These are phyloP conservation scores for Truncatella angustata DNA, from an alignment of 2,329 filamentous ascomycete species.

Conservation along the genomic window DNA sequence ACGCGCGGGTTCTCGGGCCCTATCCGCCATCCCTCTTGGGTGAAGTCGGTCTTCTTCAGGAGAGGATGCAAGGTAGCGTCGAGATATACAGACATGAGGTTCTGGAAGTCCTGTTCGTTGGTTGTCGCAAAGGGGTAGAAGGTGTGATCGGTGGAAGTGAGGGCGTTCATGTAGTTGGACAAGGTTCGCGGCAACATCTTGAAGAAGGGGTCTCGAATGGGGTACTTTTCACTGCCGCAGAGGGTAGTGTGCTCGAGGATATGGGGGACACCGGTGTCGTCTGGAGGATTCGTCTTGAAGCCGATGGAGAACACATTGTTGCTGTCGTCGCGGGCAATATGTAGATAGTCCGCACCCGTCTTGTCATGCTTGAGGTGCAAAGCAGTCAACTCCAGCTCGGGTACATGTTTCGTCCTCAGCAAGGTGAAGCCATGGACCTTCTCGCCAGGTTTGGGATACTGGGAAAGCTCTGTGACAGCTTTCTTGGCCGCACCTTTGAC, in stretches of 20 bases:
- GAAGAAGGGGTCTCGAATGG: constrained; percentile 98
- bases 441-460: constrained; percentile 76
- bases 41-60: constrained; percentile 87
- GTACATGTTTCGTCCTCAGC: constrained; percentile 83
- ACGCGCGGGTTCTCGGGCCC: constrained; percentile 84
- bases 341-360: constrained; percentile 93
- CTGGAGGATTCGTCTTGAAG: constrained; percentile 97
- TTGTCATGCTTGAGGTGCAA: constrained; percentile 89
- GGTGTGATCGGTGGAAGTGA: constrained; percentile 93
- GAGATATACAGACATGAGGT: constrained; percentile 93
- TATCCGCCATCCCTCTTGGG: constrained; percentile 94
- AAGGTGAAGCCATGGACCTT: constrained; percentile 93
- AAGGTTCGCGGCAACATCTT: constrained; percentile 98
- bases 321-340: constrained; percentile 90
- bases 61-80: constrained; percentile 91
- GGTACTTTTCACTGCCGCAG: constrained; percentile 94
- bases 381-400: constrained; percentile 89
- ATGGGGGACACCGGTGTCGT: constrained; percentile 94
- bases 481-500: constrained; percentile 48
- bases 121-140: constrained; percentile 98
- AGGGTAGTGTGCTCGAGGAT: constrained; percentile 97
- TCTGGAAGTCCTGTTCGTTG: constrained; percentile 91
- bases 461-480: constrained; percentile 73
- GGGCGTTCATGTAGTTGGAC: constrained; percentile 99
- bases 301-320: constrained; percentile 99